Percentiles rank a stretch among this genome's conserved stretches.
Evolutionary conservation across 129 eudicot species (phyloP).

Genomic region (carrot (Daucus carota)): DH1_v3.0 NC_030387.2:2492501-2493000

Average conservation of each 20-base stretch:
- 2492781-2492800: constrained; percentile 53
- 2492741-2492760: constrained; percentile 63
- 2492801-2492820: constrained; percentile 28
- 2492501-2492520: too few species aligned
- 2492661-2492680: too few species aligned
- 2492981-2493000: background rate
- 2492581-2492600: too few species aligned
- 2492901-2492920: constrained; percentile 25
- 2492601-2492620: too few species aligned
- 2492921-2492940: background rate
- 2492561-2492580: too few species aligned
- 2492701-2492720: background rate
- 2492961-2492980: background rate
- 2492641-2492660: too few species aligned
- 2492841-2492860: constrained; percentile 4
- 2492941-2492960: background rate
- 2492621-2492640: too few species aligned
- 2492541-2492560: too few species aligned
- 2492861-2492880: constrained; percentile 6
- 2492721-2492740: constrained; percentile 57
- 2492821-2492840: constrained; percentile 13
- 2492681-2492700: too few species aligned
- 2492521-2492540: too few species aligned
- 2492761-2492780: constrained; percentile 70
- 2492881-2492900: constrained; percentile 76